These are phyloP conservation scores for Boletus semigastroideus DNA, from an alignment of 1,284 basidiomycete species.

Conservation along the genomic window DNA sequence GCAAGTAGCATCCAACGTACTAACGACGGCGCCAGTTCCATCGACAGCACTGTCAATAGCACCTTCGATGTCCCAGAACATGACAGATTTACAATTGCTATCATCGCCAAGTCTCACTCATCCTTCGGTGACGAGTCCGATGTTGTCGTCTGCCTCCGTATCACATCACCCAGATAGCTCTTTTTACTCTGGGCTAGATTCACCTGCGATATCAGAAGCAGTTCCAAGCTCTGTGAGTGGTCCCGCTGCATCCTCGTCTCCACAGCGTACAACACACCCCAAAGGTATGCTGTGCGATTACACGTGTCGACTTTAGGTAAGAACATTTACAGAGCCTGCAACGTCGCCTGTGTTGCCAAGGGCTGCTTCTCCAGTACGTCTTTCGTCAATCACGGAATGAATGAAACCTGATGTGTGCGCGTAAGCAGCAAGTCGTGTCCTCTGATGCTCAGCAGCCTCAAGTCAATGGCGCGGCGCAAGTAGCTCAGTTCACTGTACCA, in stretches of 20 bases:
- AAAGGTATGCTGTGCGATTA: slow-evolving; percentile 41
- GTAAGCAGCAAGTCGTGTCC: slow-evolving; percentile 30
- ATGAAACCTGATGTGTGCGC: slow-evolving; percentile 15
- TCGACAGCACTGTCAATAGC: slow-evolving; percentile 41
- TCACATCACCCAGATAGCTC: slow-evolving; percentile 70
- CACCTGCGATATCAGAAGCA: slow-evolving; percentile 71
- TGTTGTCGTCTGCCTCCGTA: slow-evolving; percentile 72
- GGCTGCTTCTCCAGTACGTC: slow-evolving; percentile 42
- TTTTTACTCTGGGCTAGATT: slow-evolving; percentile 67
- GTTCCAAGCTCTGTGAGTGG: slow-evolving; percentile 53
- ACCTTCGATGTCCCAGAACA: slow-evolving; percentile 39
- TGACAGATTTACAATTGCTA: slow-evolving; percentile 49
- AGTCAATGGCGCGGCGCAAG: slow-evolving; percentile 36
- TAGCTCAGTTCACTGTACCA: slow-evolving; percentile 29
- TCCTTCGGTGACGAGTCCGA: slow-evolving; percentile 74
- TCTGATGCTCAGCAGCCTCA: slow-evolving; percentile 36
- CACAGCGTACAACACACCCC: slow-evolving; percentile 41
- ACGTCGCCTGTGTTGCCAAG: slow-evolving; percentile 39
- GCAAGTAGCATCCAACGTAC: slow-evolving; percentile 31
- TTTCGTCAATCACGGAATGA: slow-evolving; percentile 11
- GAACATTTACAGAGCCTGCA: slow-evolving; percentile 36
- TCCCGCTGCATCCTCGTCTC: slow-evolving; percentile 58
- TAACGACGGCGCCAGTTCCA: slow-evolving; percentile 32
- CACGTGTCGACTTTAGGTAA: slow-evolving; percentile 25
- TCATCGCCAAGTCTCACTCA: slow-evolving; percentile 80